phyloP scores from a whole-genome alignment of 1,139 yeast species.

The Blastobotrys illinoisensis region DNA sequence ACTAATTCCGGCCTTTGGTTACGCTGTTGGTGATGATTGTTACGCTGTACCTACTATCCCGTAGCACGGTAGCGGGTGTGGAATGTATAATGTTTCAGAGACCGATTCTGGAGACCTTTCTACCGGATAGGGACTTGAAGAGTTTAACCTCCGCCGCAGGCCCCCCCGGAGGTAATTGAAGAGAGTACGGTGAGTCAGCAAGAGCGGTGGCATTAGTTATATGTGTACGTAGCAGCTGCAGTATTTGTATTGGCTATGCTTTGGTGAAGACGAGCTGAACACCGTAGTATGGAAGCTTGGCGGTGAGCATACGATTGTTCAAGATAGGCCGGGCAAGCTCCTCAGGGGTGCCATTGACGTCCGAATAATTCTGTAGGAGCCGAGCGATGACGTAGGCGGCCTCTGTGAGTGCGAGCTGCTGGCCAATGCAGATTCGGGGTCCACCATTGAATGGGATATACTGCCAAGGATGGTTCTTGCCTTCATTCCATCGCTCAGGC shows the following conservation, averaged over 20 bases:
- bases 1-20: too few relatives aligned
- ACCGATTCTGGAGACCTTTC: too few relatives aligned
- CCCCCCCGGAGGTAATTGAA: too few relatives aligned
- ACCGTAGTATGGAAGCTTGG: background rate
- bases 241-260: background rate
- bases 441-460: slow-evolving; percentile 48
- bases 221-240: too few relatives aligned
- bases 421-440: slow-evolving; percentile 56
- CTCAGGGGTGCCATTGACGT: slow-evolving; percentile 5
- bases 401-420: slow-evolving; percentile 54
- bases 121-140: too few relatives aligned
- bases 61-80: too few relatives aligned
- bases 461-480: slow-evolving; percentile 24
- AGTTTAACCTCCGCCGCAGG: too few relatives aligned
- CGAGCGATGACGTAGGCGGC: slow-evolving; percentile 45
- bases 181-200: too few relatives aligned
- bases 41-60: too few relatives aligned
- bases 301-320: background rate
- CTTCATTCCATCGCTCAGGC: slow-evolving; percentile 47
- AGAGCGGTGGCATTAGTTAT: too few relatives aligned
- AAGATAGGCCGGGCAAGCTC: background rate
- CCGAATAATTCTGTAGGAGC: slow-evolving; percentile 35
- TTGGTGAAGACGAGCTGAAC: background rate
- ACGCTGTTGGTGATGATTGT: too few relatives aligned
- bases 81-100: too few relatives aligned